Evolutionary conservation across 2,329 filamentous ascomycete species (phyloP), one percentile per base, ranked within the genome.

Genomic region (Penicillium nordicum): DNA sequence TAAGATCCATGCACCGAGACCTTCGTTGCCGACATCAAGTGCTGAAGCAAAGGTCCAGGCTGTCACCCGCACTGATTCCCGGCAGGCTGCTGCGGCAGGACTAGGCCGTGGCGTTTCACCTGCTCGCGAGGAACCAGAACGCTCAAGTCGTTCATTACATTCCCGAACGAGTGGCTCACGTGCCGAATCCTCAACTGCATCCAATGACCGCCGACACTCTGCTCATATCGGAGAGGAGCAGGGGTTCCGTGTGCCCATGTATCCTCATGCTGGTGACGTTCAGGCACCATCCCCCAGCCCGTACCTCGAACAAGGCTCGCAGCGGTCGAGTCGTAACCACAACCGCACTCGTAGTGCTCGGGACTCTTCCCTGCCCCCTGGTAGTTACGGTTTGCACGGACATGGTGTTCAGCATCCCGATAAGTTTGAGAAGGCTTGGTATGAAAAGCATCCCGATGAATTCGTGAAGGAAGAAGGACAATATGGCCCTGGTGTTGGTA

Each of bases 161-260:
- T 85, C 88, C 62, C 85, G 85, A 63, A 79, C 82, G 30, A 90
- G 85, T 69, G 77, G 78, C 62, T 79, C 80, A 21, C 78, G 77
- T n/a, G 73, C 78, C 3, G 78, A 72, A 34, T 76, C 79, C 21
- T 76, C 78, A 1, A 72, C 72, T 27, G 72, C 75, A 5, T 79
- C 76, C 21, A 76, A 79, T 44, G 78, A 80, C 55, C 82, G 83
- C 53, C 83, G 83, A 8, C 75, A 74, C 43, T 86, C 84, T 12
- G 70, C 82, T 29, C 79, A 87, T 61, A 69, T 76, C 40, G 88
- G 88, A 18, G 89, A 93, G 44, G 89, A 94, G 62, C 87, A 92
- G 53, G 93, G 92, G 23, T 96, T 97, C 66, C 92, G 92, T 69
- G 93, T 99, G 38, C 94, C 94, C 48, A 94, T 99, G 90, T 88